Percentiles rank a stretch among this genome's conserved stretches.
These are phyloP conservation scores for Aeminium ludgeri DNA, from an alignment of 495 filamentous ascomycete species.

Conservation along the genomic window DNA sequence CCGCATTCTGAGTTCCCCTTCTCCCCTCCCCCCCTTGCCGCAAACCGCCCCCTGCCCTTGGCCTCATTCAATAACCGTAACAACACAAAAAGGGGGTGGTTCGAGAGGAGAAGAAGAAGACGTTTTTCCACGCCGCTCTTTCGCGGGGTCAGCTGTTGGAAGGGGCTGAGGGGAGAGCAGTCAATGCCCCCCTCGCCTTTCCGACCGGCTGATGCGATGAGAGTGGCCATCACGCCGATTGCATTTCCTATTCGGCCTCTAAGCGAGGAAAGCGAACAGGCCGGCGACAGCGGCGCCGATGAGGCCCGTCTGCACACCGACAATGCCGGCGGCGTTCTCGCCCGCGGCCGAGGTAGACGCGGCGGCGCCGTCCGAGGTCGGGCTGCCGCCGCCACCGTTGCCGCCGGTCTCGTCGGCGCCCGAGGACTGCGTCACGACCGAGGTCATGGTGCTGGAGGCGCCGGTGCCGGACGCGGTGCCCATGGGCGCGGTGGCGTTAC, in stretches of 20 bases:
- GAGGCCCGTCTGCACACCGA: constrained; percentile 3
- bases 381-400: neutral
- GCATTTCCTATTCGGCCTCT: neutral
- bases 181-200: neutral
- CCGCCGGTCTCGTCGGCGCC: neutral
- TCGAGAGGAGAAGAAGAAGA: neutral
- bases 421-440: neutral
- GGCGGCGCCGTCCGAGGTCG: neutral
- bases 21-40: too few relatives aligned
- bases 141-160: too few relatives aligned
- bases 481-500: constrained; percentile 2
- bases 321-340: constrained; percentile 1
- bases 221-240: neutral
- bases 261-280: constrained; percentile 8
- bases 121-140: neutral
- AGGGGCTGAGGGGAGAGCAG: neutral
- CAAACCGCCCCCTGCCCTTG: too few relatives aligned
- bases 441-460: neutral
- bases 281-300: constrained; percentile 5
- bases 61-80: too few relatives aligned
- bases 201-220: neutral
- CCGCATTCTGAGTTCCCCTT: too few relatives aligned
- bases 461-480: neutral
- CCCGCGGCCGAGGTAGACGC: neutral
- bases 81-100: too few relatives aligned